Conservation (phyloP, 192 early-diverging fungal species). For the Coemansia sp. region DNA sequence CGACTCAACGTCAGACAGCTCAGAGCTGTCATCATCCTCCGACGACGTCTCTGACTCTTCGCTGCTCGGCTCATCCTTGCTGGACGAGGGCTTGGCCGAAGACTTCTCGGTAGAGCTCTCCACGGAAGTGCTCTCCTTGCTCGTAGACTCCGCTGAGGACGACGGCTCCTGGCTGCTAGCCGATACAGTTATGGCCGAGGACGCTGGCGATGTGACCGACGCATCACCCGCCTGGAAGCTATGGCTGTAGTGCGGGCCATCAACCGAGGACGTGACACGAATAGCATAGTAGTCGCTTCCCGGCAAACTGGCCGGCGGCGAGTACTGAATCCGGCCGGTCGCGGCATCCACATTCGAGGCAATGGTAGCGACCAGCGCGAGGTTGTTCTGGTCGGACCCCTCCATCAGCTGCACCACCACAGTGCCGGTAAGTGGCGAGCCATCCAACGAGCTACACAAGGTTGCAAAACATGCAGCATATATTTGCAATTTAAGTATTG, state of each 20-base stretch:
- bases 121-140: not conserved
- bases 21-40: not conserved
- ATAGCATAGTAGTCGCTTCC: slow-evolving; percentile 40
- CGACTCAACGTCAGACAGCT: slow-evolving; percentile 4
- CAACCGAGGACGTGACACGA: slow-evolving; percentile 36
- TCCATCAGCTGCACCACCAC: slow-evolving; percentile 51
- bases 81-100: not conserved
- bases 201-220: slow-evolving; percentile 6
- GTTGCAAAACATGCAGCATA: not conserved
- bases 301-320: slow-evolving; percentile 22
- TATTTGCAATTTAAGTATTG: slow-evolving; percentile 1
- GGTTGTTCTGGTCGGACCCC: slow-evolving; percentile 46
- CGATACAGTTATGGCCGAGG: slow-evolving; percentile 3
- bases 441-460: slow-evolving; percentile 37
- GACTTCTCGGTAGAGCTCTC: not conserved
- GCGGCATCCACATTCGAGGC: slow-evolving; percentile 20
- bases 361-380: slow-evolving; percentile 24
- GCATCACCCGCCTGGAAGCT: slow-evolving; percentile 32
- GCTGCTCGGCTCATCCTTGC: slow-evolving; percentile 6
- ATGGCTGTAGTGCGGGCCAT: slow-evolving; percentile 53
- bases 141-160: not conserved
- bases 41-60: not conserved
- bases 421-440: slow-evolving; percentile 37
- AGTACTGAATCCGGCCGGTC: slow-evolving; percentile 23
- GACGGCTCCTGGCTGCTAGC: slow-evolving; percentile 10